phyloP scores from a whole-genome alignment of 2,329 filamentous ascomycete genomes.

The Cladosporium sp. region DNA sequence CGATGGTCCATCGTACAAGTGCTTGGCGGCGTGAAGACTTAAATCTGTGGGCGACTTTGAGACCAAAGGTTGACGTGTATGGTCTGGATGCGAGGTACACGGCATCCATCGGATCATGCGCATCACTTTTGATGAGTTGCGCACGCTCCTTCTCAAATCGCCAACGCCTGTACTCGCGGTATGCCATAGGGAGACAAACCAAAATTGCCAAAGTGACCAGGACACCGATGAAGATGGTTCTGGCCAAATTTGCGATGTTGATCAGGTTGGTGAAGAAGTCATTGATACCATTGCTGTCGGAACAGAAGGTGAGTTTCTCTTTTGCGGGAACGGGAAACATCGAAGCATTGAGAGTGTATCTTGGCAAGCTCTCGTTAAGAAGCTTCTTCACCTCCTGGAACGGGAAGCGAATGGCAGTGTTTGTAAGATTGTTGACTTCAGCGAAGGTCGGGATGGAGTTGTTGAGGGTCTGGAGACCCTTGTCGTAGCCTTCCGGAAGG shows the following conservation, averaged over 20 bases:
- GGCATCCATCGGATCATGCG: slow-evolving; percentile 77
- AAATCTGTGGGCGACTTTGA: slow-evolving; percentile 64
- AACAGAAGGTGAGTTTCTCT: slow-evolving; percentile 80
- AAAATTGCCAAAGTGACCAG: slow-evolving; percentile 66
- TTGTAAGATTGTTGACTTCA: slow-evolving; percentile 76
- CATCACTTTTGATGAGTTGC: slow-evolving; percentile 58
- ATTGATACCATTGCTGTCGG: slow-evolving; percentile 73
- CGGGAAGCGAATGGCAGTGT: slow-evolving; percentile 67
- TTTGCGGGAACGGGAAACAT: slow-evolving; percentile 81
- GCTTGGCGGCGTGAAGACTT: slow-evolving; percentile 61
- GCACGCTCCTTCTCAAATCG: slow-evolving; percentile 66
- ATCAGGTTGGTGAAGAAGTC: slow-evolving; percentile 75
- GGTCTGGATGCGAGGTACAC: slow-evolving; percentile 84
- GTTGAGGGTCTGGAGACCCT: slow-evolving; percentile 68
- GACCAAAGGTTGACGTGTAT: slow-evolving; percentile 65
- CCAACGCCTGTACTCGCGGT: slow-evolving; percentile 73
- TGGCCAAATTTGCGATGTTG: slow-evolving; percentile 60
- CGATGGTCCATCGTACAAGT: slow-evolving; percentile 74
- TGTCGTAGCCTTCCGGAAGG: slow-evolving; percentile 63
- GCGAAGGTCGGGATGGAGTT: slow-evolving; percentile 75
- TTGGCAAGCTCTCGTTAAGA: slow-evolving; percentile 65
- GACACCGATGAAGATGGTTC: slow-evolving; percentile 71
- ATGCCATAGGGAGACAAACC: slow-evolving; percentile 74
- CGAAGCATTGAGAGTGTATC: slow-evolving; percentile 71
- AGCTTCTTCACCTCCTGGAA: slow-evolving; percentile 74